phyloP scores from a whole-genome alignment of 305 asterid species.

The Striga hermonthica region DNA sequence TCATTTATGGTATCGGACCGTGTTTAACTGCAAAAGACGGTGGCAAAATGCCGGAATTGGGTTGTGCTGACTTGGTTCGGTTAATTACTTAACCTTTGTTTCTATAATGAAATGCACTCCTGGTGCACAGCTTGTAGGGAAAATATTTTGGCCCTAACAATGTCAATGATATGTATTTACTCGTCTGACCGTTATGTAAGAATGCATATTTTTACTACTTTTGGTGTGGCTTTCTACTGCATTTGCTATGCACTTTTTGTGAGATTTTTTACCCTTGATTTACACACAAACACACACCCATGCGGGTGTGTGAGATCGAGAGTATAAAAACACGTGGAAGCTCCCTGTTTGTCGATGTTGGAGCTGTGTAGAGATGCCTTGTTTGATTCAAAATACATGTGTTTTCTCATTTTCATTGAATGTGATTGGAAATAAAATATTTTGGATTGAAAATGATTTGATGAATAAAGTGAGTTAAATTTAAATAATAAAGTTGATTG shows the following conservation, averaged over 20 bases:
- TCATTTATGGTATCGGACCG: slow-evolving; percentile 25
- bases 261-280: too few relatives aligned
- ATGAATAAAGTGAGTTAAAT: too few relatives aligned
- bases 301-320: too few relatives aligned
- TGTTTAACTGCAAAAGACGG: slow-evolving; percentile 34
- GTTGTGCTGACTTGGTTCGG: slow-evolving; percentile 23
- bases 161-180: slow-evolving; percentile 28
- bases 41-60: slow-evolving; percentile 19
- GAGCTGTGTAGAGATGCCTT: too few relatives aligned
- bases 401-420: too few relatives aligned
- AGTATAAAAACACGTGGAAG: too few relatives aligned
- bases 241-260: slow-evolving; percentile 13
- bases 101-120: slow-evolving; percentile 29
- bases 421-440: too few relatives aligned
- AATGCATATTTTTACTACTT: slow-evolving; percentile 20
- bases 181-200: slow-evolving; percentile 23
- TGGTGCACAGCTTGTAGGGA: slow-evolving; percentile 36
- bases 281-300: too few relatives aligned
- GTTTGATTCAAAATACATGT: too few relatives aligned
- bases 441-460: too few relatives aligned
- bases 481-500: too few relatives aligned
- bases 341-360: too few relatives aligned
- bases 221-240: neutral
- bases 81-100: slow-evolving; percentile 19
- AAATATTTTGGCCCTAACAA: slow-evolving; percentile 32